Evolutionary conservation across 768 basidiomycete species (phyloP).

Genomic region (Suillus paluster): DNA sequence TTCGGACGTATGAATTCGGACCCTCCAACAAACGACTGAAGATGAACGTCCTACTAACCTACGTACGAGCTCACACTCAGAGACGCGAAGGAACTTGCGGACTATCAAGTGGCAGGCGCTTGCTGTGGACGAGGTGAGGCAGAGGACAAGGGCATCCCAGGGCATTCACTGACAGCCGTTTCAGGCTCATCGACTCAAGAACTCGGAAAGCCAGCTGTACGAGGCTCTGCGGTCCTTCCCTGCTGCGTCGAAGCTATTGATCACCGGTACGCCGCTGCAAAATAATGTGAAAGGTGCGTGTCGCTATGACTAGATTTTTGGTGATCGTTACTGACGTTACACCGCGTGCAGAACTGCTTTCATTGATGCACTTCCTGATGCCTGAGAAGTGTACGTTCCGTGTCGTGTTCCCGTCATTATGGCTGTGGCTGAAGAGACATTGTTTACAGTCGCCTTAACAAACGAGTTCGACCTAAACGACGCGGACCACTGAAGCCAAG

Average conservation of each 20-base stretch:
- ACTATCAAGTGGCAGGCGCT: constrained; percentile 98
- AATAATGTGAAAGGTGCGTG: constrained; percentile 95
- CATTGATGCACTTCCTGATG: constrained; percentile 99
- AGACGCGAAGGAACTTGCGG: constrained; percentile 84
- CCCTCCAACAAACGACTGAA: constrained; percentile 85
- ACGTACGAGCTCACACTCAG: constrained; percentile 96
- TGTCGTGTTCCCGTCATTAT: not conserved
- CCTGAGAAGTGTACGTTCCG: constrained; percentile 86
- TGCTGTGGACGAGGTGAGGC: constrained; percentile 89
- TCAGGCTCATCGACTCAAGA: constrained; percentile 96
- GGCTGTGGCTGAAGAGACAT: constrained; percentile 14
- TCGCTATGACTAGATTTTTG: constrained; percentile 6
- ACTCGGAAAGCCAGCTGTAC: constrained; percentile 96
- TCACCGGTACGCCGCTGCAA: constrained; percentile 97
- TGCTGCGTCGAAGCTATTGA: constrained; percentile 90
- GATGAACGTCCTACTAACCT: constrained; percentile 96
- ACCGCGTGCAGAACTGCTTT: constrained; percentile 73
- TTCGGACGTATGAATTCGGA: constrained; percentile 92
- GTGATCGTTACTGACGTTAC: constrained; percentile 13
- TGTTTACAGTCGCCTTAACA: constrained; percentile 74
- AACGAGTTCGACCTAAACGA: constrained; percentile 97
- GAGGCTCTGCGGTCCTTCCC: constrained; percentile 90
- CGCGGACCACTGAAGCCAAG: constrained; percentile 88
- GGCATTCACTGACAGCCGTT: constrained; percentile 18
- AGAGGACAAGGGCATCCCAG: not conserved